Evolutionary conservation across 2,329 filamentous ascomycete species (phyloP).

Genomic region (Fusarium sp.): DNA sequence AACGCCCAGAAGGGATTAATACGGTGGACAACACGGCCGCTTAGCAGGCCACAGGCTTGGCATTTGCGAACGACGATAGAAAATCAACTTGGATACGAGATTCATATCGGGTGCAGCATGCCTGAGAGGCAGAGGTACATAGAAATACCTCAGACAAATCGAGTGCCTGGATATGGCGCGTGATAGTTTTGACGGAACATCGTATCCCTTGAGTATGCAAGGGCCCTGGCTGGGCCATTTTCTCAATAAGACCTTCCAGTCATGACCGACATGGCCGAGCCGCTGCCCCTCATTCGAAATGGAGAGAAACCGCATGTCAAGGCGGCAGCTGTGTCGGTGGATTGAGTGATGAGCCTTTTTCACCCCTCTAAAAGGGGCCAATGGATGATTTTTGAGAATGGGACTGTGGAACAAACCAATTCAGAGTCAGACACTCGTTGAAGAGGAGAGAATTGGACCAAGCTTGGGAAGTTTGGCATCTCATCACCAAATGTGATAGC

Average conservation of each 20-base stretch:
- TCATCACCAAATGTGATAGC: constrained; percentile 2
- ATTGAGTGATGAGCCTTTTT: constrained; percentile 11
- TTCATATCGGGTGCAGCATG: constrained; percentile 15
- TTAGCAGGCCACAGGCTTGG: constrained; percentile 31
- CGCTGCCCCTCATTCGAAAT: constrained; percentile 22
- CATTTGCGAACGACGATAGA: constrained; percentile 7
- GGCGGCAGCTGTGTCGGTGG: constrained; percentile 6
- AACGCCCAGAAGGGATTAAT: constrained; percentile 34
- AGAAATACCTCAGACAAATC: constrained; percentile 7
- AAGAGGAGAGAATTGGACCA: neutral
- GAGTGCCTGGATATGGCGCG: neutral
- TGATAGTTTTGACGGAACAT: constrained; percentile 17
- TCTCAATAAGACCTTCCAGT: constrained; percentile 13
- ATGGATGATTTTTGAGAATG: constrained; percentile 4
- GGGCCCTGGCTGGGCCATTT: constrained; percentile 13
- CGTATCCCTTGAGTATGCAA: neutral
- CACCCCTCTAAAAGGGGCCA: neutral
- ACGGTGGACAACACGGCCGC: constrained; percentile 19
- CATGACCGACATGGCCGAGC: constrained; percentile 23
- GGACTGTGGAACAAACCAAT: constrained; percentile 1
- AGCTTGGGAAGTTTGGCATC: constrained; percentile 9
- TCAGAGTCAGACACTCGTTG: constrained; percentile 7
- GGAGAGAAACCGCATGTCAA: constrained; percentile 5
- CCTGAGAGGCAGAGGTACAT: neutral
- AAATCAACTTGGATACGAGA: constrained; percentile 26